Conservation (phyloP, 768 basidiomycete genomes). For the Psilocybe sp. region DNA sequence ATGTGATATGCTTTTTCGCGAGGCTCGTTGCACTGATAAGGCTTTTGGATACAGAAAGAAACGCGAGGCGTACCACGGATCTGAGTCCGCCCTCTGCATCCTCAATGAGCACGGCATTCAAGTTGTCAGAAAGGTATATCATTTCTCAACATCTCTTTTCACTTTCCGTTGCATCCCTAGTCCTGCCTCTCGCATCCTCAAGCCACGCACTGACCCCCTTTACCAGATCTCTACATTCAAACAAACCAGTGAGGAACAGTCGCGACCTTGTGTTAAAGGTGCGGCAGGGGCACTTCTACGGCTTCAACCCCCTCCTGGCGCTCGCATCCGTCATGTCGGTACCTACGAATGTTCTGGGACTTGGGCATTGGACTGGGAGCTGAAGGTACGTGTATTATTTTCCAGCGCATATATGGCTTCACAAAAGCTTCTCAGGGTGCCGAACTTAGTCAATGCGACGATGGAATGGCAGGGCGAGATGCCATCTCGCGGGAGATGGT, state of each 20-base stretch:
- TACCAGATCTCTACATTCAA: conserved; percentile 28
- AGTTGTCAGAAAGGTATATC: conserved; percentile 70
- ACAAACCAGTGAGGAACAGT: conserved; percentile 58
- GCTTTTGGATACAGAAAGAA: conserved; percentile 30
- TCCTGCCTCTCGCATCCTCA: too few species aligned
- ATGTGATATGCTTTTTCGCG: too few species aligned
- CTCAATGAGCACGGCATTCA: conserved; percentile 62
- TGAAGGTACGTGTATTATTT: conserved; percentile 31
- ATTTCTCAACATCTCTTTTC: too few species aligned
- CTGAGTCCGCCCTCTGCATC: conserved; percentile 62
- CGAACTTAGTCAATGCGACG: conserved; percentile 54
- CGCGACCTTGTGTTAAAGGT: conserved; percentile 72
- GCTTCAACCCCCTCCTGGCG: conserved; percentile 54
- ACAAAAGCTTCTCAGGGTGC: conserved; percentile 54
- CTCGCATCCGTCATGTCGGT: conserved; percentile 62
- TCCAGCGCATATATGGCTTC: conserved; percentile 26
- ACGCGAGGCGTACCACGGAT: too few species aligned
- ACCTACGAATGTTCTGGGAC: conserved; percentile 61
- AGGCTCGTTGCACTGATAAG: too few species aligned
- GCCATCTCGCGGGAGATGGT: conserved; percentile 51
- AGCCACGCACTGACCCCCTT: too few species aligned
- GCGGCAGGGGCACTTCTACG: conserved; percentile 65
- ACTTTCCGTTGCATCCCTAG: too few species aligned
- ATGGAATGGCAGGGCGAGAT: conserved; percentile 68
- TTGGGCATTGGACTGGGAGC: conserved; percentile 68